A percentile compares a stretch with the other conserved stretches of the same genome.
Evolutionary conservation across 169 alveolate species (phyloP).

Genomic region (Plasmodium fragile): DNA sequence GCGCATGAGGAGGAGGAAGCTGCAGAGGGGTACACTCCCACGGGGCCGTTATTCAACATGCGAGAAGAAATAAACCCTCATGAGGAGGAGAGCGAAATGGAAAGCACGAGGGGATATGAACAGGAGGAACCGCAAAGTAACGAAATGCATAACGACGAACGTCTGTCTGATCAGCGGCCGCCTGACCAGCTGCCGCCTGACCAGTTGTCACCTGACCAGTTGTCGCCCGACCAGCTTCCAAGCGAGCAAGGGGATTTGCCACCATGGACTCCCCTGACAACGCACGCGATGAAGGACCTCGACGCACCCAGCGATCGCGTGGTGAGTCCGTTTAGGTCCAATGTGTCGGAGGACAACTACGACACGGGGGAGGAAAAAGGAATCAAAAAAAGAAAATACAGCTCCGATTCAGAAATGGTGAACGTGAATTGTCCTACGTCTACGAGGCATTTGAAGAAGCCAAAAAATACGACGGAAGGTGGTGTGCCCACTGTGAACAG

Average conservation of each 20-base stretch:
- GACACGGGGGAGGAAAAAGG: not conserved
- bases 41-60: not conserved
- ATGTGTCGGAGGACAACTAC: constrained; percentile 18
- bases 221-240: not conserved
- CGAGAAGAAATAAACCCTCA: not conserved
- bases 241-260: not conserved
- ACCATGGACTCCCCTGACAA: not conserved
- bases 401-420: constrained; percentile 36
- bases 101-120: not conserved
- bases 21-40: not conserved
- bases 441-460: not conserved
- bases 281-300: not conserved
- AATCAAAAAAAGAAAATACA: constrained; percentile 44
- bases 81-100: not conserved
- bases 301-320: not conserved
- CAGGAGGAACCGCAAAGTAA: not conserved
- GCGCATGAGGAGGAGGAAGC: not conserved
- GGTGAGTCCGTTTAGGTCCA: not conserved
- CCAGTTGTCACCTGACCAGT: not conserved
- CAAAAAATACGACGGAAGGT: not conserved
- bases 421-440: not conserved
- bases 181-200: too few relatives aligned
- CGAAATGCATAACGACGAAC: not conserved
- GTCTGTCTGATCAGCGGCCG: too few relatives aligned
- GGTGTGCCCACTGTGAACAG: not conserved